Percentiles rank a stretch among this genome's conserved stretches.
phyloP scores from a whole-genome alignment of 371 early-diverging fungal genomes.

The Thermomucor indicae-seudaticae region DNA sequence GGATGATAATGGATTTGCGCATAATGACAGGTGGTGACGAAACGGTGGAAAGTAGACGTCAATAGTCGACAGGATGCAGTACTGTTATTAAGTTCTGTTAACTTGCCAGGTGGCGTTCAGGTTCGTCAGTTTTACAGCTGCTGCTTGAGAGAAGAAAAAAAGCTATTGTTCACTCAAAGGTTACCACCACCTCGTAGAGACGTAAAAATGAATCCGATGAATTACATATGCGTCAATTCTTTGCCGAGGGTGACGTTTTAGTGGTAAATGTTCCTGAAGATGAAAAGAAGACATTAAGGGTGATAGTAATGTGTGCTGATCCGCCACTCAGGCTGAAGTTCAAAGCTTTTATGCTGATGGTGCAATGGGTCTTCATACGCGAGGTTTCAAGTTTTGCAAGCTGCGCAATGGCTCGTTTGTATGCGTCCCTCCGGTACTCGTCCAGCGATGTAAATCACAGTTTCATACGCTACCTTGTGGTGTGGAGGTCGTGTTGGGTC shows the following conservation, averaged over 20 bases:
- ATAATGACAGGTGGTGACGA: no score
- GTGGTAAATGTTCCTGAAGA: slow-evolving; percentile 52
- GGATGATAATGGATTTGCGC: slow-evolving; percentile 14
- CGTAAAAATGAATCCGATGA: slow-evolving; percentile 98
- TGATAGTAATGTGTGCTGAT: no score
- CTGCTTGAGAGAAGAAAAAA: neutral
- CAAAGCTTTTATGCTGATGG: slow-evolving; percentile 91
- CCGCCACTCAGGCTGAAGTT: slow-evolving; percentile 97
- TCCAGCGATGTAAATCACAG: slow-evolving; percentile 91
- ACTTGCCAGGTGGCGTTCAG: slow-evolving; percentile 97
- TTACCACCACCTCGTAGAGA: no score
- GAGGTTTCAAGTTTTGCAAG: slow-evolving; percentile 96
- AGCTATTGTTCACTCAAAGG: neutral
- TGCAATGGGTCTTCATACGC: slow-evolving; percentile 89
- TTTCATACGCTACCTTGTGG: slow-evolving; percentile 85
- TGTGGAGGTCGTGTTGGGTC: slow-evolving; percentile 89
- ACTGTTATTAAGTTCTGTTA: slow-evolving; percentile 90
- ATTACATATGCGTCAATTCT: slow-evolving; percentile 96
- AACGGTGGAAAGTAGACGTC: slow-evolving; percentile 98
- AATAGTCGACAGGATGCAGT: slow-evolving; percentile 88
- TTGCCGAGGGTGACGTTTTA: slow-evolving; percentile 94
- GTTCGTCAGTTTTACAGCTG: slow-evolving; percentile 38
- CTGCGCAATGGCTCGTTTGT: slow-evolving; percentile 90
- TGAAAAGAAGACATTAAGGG: no score
- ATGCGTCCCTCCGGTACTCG: slow-evolving; percentile 77